Evolutionary conservation across 805 yeast species (phyloP).

Genomic region (Candida rishiriensis): DNA sequence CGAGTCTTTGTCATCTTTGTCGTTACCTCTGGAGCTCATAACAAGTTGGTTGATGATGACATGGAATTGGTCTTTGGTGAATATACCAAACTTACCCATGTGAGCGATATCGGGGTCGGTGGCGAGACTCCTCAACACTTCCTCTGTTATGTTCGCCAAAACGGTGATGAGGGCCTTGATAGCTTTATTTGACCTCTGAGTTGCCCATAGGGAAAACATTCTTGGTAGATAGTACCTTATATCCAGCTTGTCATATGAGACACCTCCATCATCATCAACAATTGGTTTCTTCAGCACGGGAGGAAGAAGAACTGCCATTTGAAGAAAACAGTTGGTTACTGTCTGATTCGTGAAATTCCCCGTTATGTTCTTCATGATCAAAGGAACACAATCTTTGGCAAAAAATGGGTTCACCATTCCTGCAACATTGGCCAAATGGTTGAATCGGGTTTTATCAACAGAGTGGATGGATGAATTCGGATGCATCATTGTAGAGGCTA

Average conservation of each 20-base stretch:
- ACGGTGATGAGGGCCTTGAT: conserved; percentile 55
- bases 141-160: conserved; percentile 55
- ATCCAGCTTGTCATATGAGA: conserved; percentile 22
- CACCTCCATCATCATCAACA: conserved; percentile 9
- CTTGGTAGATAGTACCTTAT: conserved; percentile 53
- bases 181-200: conserved; percentile 50
- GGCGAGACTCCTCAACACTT: conserved; percentile 35
- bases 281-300: conserved; percentile 28
- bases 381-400: conserved; percentile 41
- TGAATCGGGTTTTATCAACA: conserved; percentile 46
- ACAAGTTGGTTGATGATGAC: conserved; percentile 52
- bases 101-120: conserved; percentile 27
- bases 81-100: conserved; percentile 57
- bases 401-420: conserved; percentile 53
- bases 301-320: conserved; percentile 54
- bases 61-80: conserved; percentile 57
- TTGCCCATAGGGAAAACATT: conserved; percentile 69
- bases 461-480: conserved; percentile 47
- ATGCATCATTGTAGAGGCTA: conserved; percentile 36
- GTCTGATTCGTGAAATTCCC: conserved; percentile 51
- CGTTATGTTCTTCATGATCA: conserved; percentile 46
- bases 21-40: conserved; percentile 21
- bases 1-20: conserved; percentile 20
- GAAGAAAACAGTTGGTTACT: conserved; percentile 45
- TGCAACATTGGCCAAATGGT: conserved; percentile 47